A percentile compares a stretch with the other conserved stretches of the same genome.
These are phyloP conservation scores for Blumeria graminis DNA, from an alignment of 2,329 filamentous ascomycete species.

Conservation along the genomic window DNA sequence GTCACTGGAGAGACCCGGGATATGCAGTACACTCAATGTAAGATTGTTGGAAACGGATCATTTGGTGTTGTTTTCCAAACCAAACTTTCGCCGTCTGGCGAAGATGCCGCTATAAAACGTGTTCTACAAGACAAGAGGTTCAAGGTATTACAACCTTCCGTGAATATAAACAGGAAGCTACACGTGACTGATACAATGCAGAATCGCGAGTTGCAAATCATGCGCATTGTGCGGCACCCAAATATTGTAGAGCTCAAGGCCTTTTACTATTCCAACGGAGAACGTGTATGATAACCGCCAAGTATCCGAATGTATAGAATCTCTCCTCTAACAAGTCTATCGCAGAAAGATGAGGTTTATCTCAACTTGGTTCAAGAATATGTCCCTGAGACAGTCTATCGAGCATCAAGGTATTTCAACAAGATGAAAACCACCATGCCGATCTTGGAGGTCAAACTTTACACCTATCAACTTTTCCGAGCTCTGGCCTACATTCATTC, in stretches of 20 bases:
- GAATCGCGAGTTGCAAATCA: conserved; percentile 98
- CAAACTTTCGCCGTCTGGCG: conserved; percentile 88
- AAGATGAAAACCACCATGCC: conserved; percentile 99
- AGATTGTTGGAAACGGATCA: conserved; percentile 96
- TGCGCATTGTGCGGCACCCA: conserved; percentile 95
- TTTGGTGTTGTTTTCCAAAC: conserved; percentile 99
- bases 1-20: conserved; percentile 90
- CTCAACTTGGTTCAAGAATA: conserved; percentile 96
- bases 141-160: conserved; percentile 39
- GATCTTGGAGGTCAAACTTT: conserved; percentile 93
- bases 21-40: conserved; percentile 96
- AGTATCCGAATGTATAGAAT: conserved; percentile 10
- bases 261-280: conserved; percentile 98
- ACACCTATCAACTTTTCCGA: conserved; percentile 98
- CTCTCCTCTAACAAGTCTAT: conserved; percentile 5
- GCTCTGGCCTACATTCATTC: conserved; percentile 98
- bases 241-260: conserved; percentile 98
- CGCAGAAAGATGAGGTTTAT: conserved; percentile 90
- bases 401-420: conserved; percentile 96
- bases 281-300: conserved; percentile 42
- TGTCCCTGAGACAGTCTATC: conserved; percentile 94
- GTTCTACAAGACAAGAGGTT: conserved; percentile 98
- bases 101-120: conserved; percentile 97
- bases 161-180: neutral
- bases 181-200: conserved; percentile 17